A percentile compares a stretch with the other conserved stretches of the same genome.
phyloP scores from a whole-genome alignment of 148 eudicot species.

The Rhododendron vialii region DNA sequence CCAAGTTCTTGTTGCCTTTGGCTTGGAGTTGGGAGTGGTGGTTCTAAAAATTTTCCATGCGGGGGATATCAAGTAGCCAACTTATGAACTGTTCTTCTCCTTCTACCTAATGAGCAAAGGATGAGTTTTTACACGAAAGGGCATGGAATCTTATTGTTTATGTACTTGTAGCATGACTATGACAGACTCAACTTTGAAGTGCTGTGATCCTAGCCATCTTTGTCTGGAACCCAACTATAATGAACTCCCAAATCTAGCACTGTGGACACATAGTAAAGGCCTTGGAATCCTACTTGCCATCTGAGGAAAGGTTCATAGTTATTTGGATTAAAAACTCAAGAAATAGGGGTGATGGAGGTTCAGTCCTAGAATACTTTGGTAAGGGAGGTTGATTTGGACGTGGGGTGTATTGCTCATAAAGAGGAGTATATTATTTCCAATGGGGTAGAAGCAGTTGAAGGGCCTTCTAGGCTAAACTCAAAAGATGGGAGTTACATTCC shows the following conservation, averaged over 20 bases:
- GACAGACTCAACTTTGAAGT: background rate
- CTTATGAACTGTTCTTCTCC: background rate
- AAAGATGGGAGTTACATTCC: no score
- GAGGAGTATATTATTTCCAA: no score
- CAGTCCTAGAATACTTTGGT: no score
- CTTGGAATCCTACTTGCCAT: background rate
- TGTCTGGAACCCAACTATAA: background rate
- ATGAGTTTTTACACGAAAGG: background rate
- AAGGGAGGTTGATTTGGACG: no score
- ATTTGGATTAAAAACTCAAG: background rate
- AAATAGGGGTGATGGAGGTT: no score
- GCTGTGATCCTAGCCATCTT: background rate
- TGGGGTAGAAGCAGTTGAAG: no score
- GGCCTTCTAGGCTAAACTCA: no score
- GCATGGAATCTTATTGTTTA: background rate
- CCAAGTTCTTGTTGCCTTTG: background rate
- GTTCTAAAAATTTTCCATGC: no score
- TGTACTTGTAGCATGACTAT: background rate
- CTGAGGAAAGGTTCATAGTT: background rate
- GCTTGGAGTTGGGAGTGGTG: background rate
- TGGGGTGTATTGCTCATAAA: no score
- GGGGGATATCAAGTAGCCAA: background rate
- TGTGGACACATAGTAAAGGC: background rate
- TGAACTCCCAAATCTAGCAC: background rate
- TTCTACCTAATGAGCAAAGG: background rate